A percentile compares a stretch with the other conserved stretches of the same genome.
These are phyloP conservation scores for Coemansia sp. DNA, from an alignment of 192 early-diverging fungal species.

Conservation along the genomic window DNA sequence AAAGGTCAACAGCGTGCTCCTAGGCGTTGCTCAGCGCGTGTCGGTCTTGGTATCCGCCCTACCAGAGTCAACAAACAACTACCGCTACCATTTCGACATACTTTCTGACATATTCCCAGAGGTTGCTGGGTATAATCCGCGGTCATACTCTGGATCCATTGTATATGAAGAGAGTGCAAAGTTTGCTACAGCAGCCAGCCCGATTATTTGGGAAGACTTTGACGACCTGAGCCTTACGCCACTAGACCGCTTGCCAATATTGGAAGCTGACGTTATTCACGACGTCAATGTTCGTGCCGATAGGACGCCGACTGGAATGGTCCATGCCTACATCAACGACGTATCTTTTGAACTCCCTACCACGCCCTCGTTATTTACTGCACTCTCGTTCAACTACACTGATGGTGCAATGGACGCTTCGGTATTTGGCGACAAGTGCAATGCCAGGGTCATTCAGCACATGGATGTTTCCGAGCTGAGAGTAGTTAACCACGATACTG, in stretches of 20 bases:
- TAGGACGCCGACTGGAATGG: constrained; percentile 61
- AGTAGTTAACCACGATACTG: constrained; percentile 70
- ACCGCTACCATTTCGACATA: constrained; percentile 67
- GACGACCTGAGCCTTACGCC: constrained; percentile 62
- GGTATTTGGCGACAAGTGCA: constrained; percentile 63
- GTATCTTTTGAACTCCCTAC: constrained; percentile 64
- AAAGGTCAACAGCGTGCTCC: constrained; percentile 59
- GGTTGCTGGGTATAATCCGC: constrained; percentile 55
- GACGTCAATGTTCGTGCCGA: constrained; percentile 41
- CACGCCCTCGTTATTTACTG: constrained; percentile 66
- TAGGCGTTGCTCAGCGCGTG: constrained; percentile 76
- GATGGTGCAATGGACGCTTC: constrained; percentile 43
- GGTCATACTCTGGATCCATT: constrained; percentile 59
- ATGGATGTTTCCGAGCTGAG: constrained; percentile 66
- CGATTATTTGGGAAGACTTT: constrained; percentile 48
- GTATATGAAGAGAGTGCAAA: constrained; percentile 46
- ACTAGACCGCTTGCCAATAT: constrained; percentile 36
- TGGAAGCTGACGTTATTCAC: constrained; percentile 42
- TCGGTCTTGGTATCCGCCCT: constrained; percentile 80
- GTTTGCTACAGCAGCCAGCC: background rate
- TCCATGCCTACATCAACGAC: constrained; percentile 74
- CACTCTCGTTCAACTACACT: constrained; percentile 60
- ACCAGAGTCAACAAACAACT: constrained; percentile 61
- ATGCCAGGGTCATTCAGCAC: constrained; percentile 64
- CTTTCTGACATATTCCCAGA: constrained; percentile 70